Evolutionary conservation across 352 stramenopile species (phyloP).

Genomic region (Phytophthora sp.): DNA sequence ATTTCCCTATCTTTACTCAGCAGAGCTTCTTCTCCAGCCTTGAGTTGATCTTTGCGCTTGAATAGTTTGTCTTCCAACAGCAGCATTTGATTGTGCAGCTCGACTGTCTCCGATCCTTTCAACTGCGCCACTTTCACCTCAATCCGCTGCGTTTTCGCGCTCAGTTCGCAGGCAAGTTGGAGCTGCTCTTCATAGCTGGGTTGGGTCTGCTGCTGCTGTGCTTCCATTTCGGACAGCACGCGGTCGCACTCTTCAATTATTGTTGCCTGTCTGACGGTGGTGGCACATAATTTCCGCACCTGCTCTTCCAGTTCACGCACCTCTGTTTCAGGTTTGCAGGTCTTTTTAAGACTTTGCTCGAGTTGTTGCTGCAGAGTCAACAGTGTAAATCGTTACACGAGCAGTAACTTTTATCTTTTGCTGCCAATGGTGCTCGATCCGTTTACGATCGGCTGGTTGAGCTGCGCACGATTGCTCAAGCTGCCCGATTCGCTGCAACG

Average conservation of each 20-base stretch:
- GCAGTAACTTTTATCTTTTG: conserved; percentile 35
- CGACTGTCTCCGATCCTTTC: conserved; percentile 20
- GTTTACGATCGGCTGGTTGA: conserved; percentile 31
- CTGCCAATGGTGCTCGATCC: conserved; percentile 44
- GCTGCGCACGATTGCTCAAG: conserved; percentile 41
- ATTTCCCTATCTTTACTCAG: conserved; percentile 59
- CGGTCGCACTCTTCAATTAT: conserved; percentile 82
- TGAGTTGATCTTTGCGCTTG: conserved; percentile 47
- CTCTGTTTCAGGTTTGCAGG: conserved; percentile 32
- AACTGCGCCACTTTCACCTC: conserved; percentile 42
- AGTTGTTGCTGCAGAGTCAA: conserved; percentile 40
- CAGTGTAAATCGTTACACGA: conserved; percentile 34
- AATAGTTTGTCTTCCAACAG: conserved; percentile 50
- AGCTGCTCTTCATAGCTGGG: conserved; percentile 56
- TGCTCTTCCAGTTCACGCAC: conserved; percentile 47
- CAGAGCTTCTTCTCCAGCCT: conserved; percentile 46
- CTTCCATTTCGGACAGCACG: conserved; percentile 51
- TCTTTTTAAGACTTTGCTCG: conserved; percentile 34
- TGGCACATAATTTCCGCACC: conserved; percentile 59
- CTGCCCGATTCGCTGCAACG: conserved; percentile 40
- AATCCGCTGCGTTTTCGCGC: conserved; percentile 41
- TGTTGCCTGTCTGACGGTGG: conserved; percentile 67
- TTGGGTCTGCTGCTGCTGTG: conserved; percentile 40
- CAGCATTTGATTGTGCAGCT: conserved; percentile 37
- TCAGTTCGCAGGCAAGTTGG: conserved; percentile 38